phyloP scores from a whole-genome alignment of 805 yeast genomes.

The Monosporozyma yasuniensis region DNA sequence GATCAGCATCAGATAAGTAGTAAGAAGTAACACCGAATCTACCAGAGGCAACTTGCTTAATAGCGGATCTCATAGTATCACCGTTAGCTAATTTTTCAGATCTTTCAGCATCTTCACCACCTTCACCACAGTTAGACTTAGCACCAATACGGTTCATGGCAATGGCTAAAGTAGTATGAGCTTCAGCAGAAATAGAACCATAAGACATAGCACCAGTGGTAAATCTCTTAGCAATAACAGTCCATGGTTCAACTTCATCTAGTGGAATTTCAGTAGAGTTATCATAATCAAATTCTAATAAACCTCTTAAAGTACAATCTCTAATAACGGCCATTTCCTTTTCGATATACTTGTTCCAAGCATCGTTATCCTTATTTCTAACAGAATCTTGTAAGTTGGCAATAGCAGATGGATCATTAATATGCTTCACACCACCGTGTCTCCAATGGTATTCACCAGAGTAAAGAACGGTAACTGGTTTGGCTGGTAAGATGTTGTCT shows the following conservation, averaged over 20 bases:
- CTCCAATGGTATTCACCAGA: constrained; percentile 98
- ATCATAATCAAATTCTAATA: constrained; percentile 81
- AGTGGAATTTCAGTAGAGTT: constrained; percentile 69
- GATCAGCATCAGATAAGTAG: constrained; percentile 93
- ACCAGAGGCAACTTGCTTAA: constrained; percentile 96
- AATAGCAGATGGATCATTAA: constrained; percentile 90
- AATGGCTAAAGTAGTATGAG: constrained; percentile 94
- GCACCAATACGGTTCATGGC: constrained; percentile 99
- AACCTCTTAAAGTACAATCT: constrained; percentile 89
- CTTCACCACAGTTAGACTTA: constrained; percentile 97
- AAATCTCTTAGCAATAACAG: constrained; percentile 93
- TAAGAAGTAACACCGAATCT: constrained; percentile 96
- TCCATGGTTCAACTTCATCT: constrained; percentile 99
- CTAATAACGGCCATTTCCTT: constrained; percentile 86
- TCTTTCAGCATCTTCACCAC: constrained; percentile 96
- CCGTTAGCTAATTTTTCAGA: constrained; percentile 74
- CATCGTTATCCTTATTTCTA: constrained; percentile 86
- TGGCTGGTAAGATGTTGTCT: constrained; percentile 62
- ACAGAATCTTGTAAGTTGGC: constrained; percentile 98
- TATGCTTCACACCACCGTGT: constrained; percentile 95
- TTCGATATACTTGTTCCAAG: constrained; percentile 82
- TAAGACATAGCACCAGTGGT: constrained; percentile 99
- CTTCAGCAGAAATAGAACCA: constrained; percentile 97
- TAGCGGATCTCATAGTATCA: constrained; percentile 98
- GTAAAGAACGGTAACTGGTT: constrained; percentile 24